These are phyloP conservation scores for Pontederia paniculata DNA, from an alignment of 176 grass and related monocot genomes.

Conservation along the genomic window DNA sequence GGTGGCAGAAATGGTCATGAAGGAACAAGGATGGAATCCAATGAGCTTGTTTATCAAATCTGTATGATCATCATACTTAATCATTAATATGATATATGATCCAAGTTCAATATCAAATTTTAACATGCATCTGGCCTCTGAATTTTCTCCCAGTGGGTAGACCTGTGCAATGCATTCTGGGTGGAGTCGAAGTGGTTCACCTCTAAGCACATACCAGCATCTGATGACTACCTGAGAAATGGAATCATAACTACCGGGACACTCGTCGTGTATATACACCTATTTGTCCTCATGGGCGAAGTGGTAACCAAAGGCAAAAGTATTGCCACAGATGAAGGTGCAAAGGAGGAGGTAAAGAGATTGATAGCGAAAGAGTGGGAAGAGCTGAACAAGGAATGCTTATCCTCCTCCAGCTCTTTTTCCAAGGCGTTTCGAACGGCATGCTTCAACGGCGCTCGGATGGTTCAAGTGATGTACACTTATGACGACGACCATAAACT, in stretches of 20 bases:
- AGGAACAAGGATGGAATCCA: conserved; percentile 33
- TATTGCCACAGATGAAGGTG: not conserved
- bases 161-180: conserved; percentile 51
- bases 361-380: conserved; percentile 48
- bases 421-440: not conserved
- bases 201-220: conserved; percentile 7
- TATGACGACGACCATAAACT: conserved; percentile 28
- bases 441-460: conserved; percentile 30
- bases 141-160: conserved; percentile 31
- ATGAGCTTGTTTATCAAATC: not conserved
- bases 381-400: conserved; percentile 46
- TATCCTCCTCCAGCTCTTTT: conserved; percentile 14
- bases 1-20: conserved; percentile 19
- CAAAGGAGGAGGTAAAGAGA: conserved; percentile 20
- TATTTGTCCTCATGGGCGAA: conserved; percentile 31
- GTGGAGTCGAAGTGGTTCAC: conserved; percentile 46
- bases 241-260: conserved; percentile 27
- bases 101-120: not conserved
- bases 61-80: not conserved
- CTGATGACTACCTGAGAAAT: conserved; percentile 44
- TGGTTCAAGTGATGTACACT: conserved; percentile 54
- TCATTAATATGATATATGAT: not conserved
- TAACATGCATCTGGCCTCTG: not conserved
- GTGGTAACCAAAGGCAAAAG: not conserved
- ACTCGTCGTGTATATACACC: conserved; percentile 3